These are phyloP conservation scores for Cymbidium sinense DNA, from an alignment of 106 monocot species.

Conservation along the genomic window DNA sequence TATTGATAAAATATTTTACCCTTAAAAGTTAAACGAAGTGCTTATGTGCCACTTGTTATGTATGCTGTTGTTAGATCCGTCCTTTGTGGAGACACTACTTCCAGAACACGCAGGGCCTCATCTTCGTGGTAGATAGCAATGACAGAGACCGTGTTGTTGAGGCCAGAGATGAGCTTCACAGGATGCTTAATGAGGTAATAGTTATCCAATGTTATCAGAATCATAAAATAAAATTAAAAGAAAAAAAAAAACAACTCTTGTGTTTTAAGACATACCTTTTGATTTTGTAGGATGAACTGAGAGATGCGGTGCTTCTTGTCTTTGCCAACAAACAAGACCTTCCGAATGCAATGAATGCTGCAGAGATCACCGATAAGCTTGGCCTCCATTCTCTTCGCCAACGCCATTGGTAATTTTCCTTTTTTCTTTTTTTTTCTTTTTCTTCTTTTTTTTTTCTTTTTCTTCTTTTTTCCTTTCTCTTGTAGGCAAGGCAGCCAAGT, in stretches of 20 bases:
- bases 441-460: no score
- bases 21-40: background rate
- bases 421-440: background rate
- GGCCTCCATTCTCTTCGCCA: constrained; percentile 49
- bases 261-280: background rate
- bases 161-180: constrained; percentile 26
- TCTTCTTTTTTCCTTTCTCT: background rate
- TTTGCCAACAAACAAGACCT: constrained; percentile 55
- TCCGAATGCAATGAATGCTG: constrained; percentile 54
- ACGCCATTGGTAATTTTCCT: constrained; percentile 32
- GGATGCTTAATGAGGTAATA: constrained; percentile 28
- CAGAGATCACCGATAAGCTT: constrained; percentile 54
- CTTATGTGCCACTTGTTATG: background rate
- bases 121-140: constrained; percentile 30
- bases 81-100: constrained; percentile 40
- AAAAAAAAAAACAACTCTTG: background rate
- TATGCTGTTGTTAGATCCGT: constrained; percentile 22
- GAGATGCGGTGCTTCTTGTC: constrained; percentile 49
- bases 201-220: background rate
- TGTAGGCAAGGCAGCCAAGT: no score
- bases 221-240: background rate
- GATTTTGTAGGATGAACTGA: constrained; percentile 37
- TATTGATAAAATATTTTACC: background rate
- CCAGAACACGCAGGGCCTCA: constrained; percentile 32
- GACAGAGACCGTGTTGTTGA: constrained; percentile 23